These are phyloP conservation scores for Pleurotus giganteus DNA, from an alignment of 768 basidiomycete species.

Conservation along the genomic window DNA sequence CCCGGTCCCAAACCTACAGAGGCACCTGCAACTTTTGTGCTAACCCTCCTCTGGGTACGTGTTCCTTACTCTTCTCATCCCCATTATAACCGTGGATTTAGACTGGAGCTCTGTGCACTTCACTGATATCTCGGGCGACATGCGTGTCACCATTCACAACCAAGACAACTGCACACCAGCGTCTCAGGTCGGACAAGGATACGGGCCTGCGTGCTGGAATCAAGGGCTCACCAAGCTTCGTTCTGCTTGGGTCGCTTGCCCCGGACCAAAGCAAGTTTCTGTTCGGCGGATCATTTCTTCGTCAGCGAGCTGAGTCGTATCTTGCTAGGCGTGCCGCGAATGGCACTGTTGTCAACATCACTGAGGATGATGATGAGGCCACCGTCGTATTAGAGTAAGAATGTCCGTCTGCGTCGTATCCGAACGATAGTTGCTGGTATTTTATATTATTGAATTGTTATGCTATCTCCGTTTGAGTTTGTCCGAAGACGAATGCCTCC, in stretches of 20 bases:
- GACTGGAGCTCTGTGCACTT: slow-evolving; percentile 9
- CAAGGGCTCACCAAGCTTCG: slow-evolving; percentile 12
- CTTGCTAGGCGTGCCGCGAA: background rate
- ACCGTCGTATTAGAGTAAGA: too few relatives aligned
- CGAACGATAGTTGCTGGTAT: too few relatives aligned
- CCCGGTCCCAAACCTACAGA: background rate
- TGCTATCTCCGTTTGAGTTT: too few relatives aligned
- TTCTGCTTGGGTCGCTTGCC: slow-evolving; percentile 14
- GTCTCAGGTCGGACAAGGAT: slow-evolving; percentile 15
- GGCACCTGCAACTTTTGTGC: slow-evolving; percentile 1
- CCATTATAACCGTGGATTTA: background rate
- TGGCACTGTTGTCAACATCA: background rate
- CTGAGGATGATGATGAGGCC: background rate
- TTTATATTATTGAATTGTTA: too few relatives aligned
- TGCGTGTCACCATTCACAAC: slow-evolving; percentile 11
- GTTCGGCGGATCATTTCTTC: background rate
- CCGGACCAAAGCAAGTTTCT: background rate
- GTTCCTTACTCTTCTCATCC: background rate
- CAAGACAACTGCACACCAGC: slow-evolving; percentile 12
- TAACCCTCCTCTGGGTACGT: background rate
- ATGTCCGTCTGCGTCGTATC: too few relatives aligned
- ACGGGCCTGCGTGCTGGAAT: slow-evolving; percentile 12
- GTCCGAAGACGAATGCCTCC: too few relatives aligned
- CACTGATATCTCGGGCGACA: slow-evolving; percentile 5
- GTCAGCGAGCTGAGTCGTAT: background rate